Conservation (phyloP, 176 grass and related monocot genomes). For the Rhynchospora pubera region DNA sequence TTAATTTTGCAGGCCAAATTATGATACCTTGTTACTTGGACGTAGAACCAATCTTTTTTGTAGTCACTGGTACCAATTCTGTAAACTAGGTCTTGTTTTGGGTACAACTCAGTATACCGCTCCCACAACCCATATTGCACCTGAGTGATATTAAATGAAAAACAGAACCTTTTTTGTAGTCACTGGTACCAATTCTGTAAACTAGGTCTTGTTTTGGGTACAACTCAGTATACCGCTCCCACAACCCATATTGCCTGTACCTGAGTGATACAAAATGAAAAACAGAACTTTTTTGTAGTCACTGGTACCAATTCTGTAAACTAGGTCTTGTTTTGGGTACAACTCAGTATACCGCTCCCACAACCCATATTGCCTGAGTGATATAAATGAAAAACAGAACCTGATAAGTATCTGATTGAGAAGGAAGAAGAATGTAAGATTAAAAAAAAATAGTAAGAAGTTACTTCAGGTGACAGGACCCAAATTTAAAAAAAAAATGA, state of each 20-base stretch:
- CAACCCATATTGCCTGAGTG: constrained; percentile 45
- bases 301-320: constrained; percentile 48
- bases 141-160: too few relatives aligned
- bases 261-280: too few relatives aligned
- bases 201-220: constrained; percentile 43
- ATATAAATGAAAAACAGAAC: too few relatives aligned
- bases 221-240: constrained; percentile 59
- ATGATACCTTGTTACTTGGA: constrained; percentile 49
- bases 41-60: constrained; percentile 76
- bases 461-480: too few relatives aligned
- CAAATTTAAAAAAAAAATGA: too few relatives aligned
- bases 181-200: constrained; percentile 41
- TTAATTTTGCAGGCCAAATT: neutral
- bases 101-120: constrained; percentile 56
- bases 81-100: constrained; percentile 36
- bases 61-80: constrained; percentile 37
- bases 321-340: constrained; percentile 36
- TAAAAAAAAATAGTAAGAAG: neutral
- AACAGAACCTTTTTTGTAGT: constrained; percentile 18
- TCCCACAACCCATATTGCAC: constrained; percentile 79
- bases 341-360: constrained; percentile 66
- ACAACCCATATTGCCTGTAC: constrained; percentile 69
- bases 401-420: constrained; percentile 17
- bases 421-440: neutral
- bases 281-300: constrained; percentile 37